A percentile compares a stretch with the other conserved stretches of the same genome.
Evolutionary conservation across 169 alveolate species (phyloP).

Genomic region (Eimeria acervulina): DNA sequence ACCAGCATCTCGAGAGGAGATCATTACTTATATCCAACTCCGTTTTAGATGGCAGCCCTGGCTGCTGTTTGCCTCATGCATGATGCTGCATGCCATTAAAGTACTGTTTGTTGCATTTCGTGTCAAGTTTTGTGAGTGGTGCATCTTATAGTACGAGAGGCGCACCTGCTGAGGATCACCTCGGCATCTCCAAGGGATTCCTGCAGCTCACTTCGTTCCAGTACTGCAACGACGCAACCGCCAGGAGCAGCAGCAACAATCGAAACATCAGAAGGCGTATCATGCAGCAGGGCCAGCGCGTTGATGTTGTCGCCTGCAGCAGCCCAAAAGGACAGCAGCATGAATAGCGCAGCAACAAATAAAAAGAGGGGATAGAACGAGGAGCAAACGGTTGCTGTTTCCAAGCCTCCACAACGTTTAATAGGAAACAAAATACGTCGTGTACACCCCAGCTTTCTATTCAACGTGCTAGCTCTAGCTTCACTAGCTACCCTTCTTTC

Average conservation of each 20-base stretch:
- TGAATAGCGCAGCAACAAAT: background rate
- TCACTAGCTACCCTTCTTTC: too few relatives aligned
- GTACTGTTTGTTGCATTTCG: background rate
- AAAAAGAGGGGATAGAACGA: background rate
- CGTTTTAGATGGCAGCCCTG: too few relatives aligned
- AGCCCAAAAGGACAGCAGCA: background rate
- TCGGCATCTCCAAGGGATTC: slow-evolving; percentile 59
- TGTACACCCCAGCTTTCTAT: background rate
- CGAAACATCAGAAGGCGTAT: slow-evolving; percentile 36
- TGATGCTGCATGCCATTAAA: background rate
- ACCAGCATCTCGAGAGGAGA: background rate
- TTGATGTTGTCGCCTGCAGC: slow-evolving; percentile 69
- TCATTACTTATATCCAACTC: too few relatives aligned
- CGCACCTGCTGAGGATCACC: slow-evolving; percentile 69
- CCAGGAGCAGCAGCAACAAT: slow-evolving; percentile 61
- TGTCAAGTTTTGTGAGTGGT: background rate
- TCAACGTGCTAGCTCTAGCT: too few relatives aligned
- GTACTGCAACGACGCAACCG: slow-evolving; percentile 72
- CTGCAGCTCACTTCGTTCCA: slow-evolving; percentile 18
- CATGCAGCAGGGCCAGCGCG: slow-evolving; percentile 63
- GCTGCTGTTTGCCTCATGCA: too few relatives aligned
- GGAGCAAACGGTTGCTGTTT: too few relatives aligned
- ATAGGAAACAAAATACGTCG: background rate
- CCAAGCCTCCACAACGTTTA: too few relatives aligned
- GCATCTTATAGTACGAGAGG: background rate